Conservation (phyloP, 2,329 filamentous ascomycete genomes). For the Penicillium sumatraense region DNA sequence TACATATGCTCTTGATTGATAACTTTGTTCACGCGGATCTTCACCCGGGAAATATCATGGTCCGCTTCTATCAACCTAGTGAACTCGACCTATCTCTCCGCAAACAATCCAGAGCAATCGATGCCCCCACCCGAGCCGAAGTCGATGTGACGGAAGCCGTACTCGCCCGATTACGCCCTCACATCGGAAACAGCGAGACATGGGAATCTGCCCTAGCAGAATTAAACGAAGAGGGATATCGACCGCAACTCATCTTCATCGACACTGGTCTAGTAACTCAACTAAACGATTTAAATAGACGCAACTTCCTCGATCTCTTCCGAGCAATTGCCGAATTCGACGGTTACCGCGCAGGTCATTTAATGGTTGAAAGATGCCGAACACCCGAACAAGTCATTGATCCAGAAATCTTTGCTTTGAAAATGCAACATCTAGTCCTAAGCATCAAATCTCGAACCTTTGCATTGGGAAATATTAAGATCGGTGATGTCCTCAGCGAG, state of each 20-base stretch:
- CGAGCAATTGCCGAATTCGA: conserved; percentile 95
- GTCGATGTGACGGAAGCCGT: conserved; percentile 87
- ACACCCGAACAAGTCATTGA: conserved; percentile 90
- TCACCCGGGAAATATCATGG: conserved; percentile 99
- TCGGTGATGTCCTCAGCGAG: conserved; percentile 90
- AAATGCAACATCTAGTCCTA: conserved; percentile 95
- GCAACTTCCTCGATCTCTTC: conserved; percentile 94
- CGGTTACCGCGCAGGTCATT: conserved; percentile 88
- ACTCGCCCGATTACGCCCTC: conserved; percentile 76
- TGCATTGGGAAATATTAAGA: conserved; percentile 90
- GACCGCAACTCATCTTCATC: conserved; percentile 95
- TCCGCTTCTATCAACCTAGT: conserved; percentile 89
- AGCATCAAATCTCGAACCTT: conserved; percentile 89
- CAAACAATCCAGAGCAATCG: conserved; percentile 46
- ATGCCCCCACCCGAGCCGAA: conserved; percentile 54
- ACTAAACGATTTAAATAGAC: conserved; percentile 81
- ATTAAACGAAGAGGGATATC: conserved; percentile 84
- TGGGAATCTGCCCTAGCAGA: conserved; percentile 77
- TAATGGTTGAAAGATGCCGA: conserved; percentile 95
- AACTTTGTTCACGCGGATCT: conserved; percentile 98
- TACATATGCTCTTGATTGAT: conserved; percentile 95
- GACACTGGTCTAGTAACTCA: conserved; percentile 96
- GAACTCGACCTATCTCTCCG: conserved; percentile 67
- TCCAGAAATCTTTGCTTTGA: conserved; percentile 85
- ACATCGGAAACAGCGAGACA: conserved; percentile 66